Conservation (phyloP, 768 basidiomycete genomes). For the Boletus sensibilis region DNA sequence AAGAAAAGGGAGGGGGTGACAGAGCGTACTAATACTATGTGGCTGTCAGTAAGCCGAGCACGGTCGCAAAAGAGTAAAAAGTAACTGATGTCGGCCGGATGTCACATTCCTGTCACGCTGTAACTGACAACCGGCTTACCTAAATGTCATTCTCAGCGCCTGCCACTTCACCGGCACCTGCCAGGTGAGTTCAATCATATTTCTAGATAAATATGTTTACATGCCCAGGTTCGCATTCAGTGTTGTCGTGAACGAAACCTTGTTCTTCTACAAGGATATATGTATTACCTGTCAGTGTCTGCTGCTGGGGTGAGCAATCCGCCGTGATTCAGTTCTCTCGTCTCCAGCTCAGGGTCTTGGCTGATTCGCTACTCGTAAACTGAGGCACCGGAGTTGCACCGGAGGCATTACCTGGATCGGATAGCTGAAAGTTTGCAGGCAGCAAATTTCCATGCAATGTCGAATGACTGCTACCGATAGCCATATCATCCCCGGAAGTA, state of each 20-base stretch:
- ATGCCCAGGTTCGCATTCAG: not conserved
- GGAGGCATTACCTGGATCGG: too few relatives aligned
- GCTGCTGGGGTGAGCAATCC: too few relatives aligned
- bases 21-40: not conserved
- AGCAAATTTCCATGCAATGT: too few relatives aligned
- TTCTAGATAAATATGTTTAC: not conserved
- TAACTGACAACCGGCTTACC: not conserved
- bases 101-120: constrained; percentile 16
- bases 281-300: not conserved
- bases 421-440: not conserved
- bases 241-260: not conserved
- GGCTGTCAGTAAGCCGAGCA: not conserved
- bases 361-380: not conserved
- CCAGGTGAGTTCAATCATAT: too few relatives aligned
- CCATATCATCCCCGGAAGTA: too few relatives aligned
- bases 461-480: too few relatives aligned
- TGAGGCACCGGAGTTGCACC: too few relatives aligned
- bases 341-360: not conserved
- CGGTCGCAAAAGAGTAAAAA: not conserved
- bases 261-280: not conserved
- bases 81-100: not conserved
- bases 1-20: not conserved
- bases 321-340: not conserved
- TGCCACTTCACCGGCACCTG: too few relatives aligned
- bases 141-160: not conserved